phyloP scores from a whole-genome alignment of 768 basidiomycete species.

The Tulasnella sp. region DNA sequence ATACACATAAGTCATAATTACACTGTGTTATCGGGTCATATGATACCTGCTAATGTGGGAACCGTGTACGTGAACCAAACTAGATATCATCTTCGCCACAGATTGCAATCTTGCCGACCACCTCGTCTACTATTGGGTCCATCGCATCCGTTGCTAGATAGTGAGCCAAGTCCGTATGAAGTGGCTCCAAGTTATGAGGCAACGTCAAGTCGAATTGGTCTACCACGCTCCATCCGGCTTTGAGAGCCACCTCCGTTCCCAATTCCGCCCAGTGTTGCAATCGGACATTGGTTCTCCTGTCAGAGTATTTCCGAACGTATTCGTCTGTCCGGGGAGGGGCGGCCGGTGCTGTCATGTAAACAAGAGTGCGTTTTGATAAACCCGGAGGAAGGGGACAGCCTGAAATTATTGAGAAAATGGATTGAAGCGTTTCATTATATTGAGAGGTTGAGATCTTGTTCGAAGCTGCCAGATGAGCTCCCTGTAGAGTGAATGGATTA shows the following conservation, averaged over 20 bases:
- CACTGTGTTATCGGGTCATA: too few relatives aligned
- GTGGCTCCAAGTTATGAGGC: neutral
- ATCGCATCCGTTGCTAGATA: constrained; percentile 9
- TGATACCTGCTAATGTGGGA: too few relatives aligned
- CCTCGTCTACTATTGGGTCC: constrained; percentile 24
- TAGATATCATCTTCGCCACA: neutral
- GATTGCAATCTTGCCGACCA: constrained; percentile 18
- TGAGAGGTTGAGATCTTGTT: neutral
- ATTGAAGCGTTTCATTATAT: neutral
- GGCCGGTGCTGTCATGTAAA: constrained; percentile 8
- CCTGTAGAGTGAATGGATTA: neutral
- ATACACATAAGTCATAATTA: too few relatives aligned
- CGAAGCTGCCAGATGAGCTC: constrained; percentile 1
- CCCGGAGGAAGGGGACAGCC: neutral
- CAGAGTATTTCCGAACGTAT: neutral
- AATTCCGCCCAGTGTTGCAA: constrained; percentile 22
- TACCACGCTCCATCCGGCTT: constrained; percentile 12
- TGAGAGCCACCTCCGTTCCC: neutral
- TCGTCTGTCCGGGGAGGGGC: neutral
- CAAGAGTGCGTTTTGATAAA: neutral
- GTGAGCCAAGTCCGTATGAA: constrained; percentile 1
- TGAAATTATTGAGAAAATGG: neutral
- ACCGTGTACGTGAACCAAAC: neutral
- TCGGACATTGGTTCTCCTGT: constrained; percentile 19
- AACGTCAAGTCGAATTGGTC: constrained; percentile 14